Conservation (phyloP, 176 grass and related monocot species). For the Aegilops tauschii region DNA sequence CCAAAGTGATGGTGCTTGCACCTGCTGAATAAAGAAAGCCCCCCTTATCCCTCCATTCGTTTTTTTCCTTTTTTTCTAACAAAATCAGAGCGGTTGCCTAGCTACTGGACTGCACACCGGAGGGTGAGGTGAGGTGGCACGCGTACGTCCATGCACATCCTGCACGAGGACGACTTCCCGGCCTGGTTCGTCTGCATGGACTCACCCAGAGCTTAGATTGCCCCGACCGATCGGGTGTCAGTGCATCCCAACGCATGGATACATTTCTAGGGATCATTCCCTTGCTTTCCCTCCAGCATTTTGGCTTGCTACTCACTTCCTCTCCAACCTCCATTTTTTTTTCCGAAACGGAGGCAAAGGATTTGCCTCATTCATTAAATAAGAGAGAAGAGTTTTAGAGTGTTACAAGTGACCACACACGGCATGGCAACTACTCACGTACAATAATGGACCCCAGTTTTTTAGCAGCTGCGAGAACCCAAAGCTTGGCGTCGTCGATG, state of each 20-base stretch:
- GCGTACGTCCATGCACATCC: neutral
- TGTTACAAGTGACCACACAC: too few relatives aligned
- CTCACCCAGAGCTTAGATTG: neutral
- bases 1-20: conserved; percentile 18
- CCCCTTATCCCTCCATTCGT: conserved; percentile 19
- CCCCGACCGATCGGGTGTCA: conserved; percentile 9
- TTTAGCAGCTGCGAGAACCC: too few relatives aligned
- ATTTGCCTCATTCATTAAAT: too few relatives aligned
- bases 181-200: conserved; percentile 18
- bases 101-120: conserved; percentile 3
- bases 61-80: neutral
- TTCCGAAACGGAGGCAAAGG: too few relatives aligned
- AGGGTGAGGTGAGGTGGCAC: neutral
- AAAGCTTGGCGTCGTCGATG: too few relatives aligned
- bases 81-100: conserved; percentile 8
- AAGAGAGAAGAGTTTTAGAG: too few relatives aligned
- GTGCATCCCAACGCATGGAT: conserved; percentile 6
- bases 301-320: neutral
- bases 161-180: conserved; percentile 10
- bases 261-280: neutral
- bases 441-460: too few relatives aligned
- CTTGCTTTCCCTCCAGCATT: neutral
- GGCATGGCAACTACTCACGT: too few relatives aligned
- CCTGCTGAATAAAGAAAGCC: neutral
- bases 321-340: neutral